Evolutionary conservation across 371 early-diverging fungal species (phyloP), one percentile per base, ranked within the genome.

Genomic region (Sporodiniella umbellata): DNA sequence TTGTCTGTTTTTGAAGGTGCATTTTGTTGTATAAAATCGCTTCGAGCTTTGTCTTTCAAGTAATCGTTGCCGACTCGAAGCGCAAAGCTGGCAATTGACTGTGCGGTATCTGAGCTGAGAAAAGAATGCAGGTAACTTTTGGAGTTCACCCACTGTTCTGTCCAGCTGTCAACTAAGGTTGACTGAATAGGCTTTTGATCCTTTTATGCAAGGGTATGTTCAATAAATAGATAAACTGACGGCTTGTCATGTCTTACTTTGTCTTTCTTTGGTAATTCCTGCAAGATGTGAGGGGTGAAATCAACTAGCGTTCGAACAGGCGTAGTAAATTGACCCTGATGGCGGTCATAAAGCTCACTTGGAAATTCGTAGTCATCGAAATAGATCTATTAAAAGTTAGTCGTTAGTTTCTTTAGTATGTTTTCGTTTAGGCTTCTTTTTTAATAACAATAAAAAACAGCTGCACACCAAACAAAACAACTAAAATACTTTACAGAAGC

Each of bases 311-410:
- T 79, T 5, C 70, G 67, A 51, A 81, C 59, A 15, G 79, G 79
- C 8, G 72, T 62, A 25, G 76, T 69, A 51, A 79, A 81, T 42
- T 76, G 72, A 18, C 69, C 58, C 1, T 68, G 68, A 39, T 72
- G 65, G 10, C 62, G 60, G 46, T 78, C 63, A 40, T 79, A 81
- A 18, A 81, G 56, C 42, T 81, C 82, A 10, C 60, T 48, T 18
- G 82, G 82, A 47, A 79, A 81, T n/a, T 61, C 54, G 47, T 79
- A 79, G 52, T 81, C 82, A 46, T 72, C 64, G 58, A 81, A 81
- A 30, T 77, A 75, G 15, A 78, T 47, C 62, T 79, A 25, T 14
- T 18, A 67, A 28, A 30, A 28, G 4, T 11, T 7, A 30, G 14
- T 18, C 12, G 12, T 3, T 26, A 19, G n/a, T n/a, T n/a, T n/a